phyloP scores from a whole-genome alignment of 148 eudicot species.

The Spergularia bocconei region DNA sequence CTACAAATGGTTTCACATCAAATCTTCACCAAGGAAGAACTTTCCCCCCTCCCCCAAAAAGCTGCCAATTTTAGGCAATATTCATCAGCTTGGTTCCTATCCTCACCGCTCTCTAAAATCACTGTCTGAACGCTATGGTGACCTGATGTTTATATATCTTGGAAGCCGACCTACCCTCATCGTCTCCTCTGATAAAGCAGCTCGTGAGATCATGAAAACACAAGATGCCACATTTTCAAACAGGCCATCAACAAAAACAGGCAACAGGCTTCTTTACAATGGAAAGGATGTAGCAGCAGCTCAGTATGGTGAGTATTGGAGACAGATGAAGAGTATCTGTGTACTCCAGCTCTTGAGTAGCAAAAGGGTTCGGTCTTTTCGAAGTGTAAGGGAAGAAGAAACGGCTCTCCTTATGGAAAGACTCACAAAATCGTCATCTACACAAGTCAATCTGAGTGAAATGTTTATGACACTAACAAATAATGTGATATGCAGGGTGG shows the following conservation, averaged over 20 bases:
- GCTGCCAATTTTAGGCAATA: slow-evolving; percentile 15
- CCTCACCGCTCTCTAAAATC: slow-evolving; percentile 30
- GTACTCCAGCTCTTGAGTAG: slow-evolving; percentile 20
- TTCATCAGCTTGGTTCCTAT: slow-evolving; percentile 23
- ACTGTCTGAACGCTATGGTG: slow-evolving; percentile 16
- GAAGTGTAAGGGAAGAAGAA: slow-evolving; percentile 30
- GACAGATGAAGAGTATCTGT: slow-evolving; percentile 21
- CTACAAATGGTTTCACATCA: slow-evolving; percentile 9
- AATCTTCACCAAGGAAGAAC: background rate
- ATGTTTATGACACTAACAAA: background rate
- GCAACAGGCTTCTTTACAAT: slow-evolving; percentile 10
- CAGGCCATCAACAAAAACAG: slow-evolving; percentile 7
- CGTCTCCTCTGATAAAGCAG: slow-evolving; percentile 23
- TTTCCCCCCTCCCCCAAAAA: slow-evolving; percentile 26
- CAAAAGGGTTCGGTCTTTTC: slow-evolving; percentile 24
- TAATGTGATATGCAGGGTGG: slow-evolving; percentile 27
- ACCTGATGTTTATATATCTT: slow-evolving; percentile 15
- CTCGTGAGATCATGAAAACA: slow-evolving; percentile 25
- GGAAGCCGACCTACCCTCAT: slow-evolving; percentile 24
- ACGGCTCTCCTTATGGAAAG: slow-evolving; percentile 8
- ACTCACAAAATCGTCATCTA: background rate
- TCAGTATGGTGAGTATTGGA: slow-evolving; percentile 29
- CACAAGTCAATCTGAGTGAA: slow-evolving; percentile 26
- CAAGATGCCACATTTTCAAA: slow-evolving; percentile 22
- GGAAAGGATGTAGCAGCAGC: slow-evolving; percentile 23